A percentile compares a stretch with the other conserved stretches of the same genome.
phyloP scores from a whole-genome alignment of 2,329 filamentous ascomycete species.

The Trichophyton rubrum region DNA sequence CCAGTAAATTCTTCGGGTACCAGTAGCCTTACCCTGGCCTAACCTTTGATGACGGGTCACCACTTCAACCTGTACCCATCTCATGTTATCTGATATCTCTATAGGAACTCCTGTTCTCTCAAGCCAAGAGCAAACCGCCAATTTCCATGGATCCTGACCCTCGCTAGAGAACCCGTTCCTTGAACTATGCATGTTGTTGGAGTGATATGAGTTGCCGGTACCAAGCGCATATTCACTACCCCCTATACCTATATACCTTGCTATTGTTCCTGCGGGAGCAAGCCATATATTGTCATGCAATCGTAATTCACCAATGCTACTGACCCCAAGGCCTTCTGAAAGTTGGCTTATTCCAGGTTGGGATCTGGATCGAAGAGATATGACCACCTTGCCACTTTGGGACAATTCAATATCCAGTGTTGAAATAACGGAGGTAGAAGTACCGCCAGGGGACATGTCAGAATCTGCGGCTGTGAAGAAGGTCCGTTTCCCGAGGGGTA shows the following conservation, averaged over 20 bases:
- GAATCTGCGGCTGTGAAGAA: conserved; percentile 26
- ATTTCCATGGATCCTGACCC: conserved; percentile 26
- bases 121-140: conserved; percentile 27
- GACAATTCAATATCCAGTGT: conserved; percentile 29
- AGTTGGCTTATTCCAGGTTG: conserved; percentile 28
- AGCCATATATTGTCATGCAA: conserved; percentile 28
- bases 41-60: conserved; percentile 4
- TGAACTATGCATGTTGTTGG: neutral
- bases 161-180: neutral
- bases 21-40: conserved; percentile 19
- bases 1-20: conserved; percentile 33
- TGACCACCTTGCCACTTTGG: conserved; percentile 24
- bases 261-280: conserved; percentile 23
- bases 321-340: conserved; percentile 15
- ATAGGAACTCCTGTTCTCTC: conserved; percentile 25
- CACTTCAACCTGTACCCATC: conserved; percentile 33
- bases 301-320: conserved; percentile 9
- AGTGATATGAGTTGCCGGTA: neutral
- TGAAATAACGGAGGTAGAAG: conserved; percentile 15
- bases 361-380: conserved; percentile 26
- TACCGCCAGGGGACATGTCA: conserved; percentile 14
- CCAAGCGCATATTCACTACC: neutral
- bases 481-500: conserved; percentile 31
- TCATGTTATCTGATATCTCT: conserved; percentile 21
- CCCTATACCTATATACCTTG: conserved; percentile 9